Conservation (phyloP, 1,284 basidiomycete species). For the Cryptococcus hybrid region DNA sequence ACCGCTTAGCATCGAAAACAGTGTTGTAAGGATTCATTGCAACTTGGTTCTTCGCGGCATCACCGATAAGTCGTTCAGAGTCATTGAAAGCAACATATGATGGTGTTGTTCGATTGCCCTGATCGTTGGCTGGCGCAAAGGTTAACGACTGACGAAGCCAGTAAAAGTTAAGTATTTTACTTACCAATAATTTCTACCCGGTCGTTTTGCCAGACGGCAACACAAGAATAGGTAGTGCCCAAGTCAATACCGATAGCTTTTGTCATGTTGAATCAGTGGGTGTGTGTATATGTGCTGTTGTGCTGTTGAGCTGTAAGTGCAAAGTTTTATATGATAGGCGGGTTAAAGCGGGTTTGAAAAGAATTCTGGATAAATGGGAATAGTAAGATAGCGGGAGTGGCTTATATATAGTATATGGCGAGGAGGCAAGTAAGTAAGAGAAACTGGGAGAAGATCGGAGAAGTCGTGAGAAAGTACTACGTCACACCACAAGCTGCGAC, state of each 20-base stretch:
- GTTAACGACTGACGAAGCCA: slow-evolving; percentile 2
- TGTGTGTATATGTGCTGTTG: too few relatives aligned
- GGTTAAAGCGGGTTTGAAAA: too few relatives aligned
- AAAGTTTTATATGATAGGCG: too few relatives aligned
- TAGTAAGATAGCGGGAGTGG: too few relatives aligned
- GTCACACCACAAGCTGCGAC: too few relatives aligned
- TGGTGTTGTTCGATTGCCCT: slow-evolving; percentile 98
- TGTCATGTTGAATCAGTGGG: slow-evolving; percentile 26
- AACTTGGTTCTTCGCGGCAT: slow-evolving; percentile 97
- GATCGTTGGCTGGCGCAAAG: slow-evolving; percentile 53
- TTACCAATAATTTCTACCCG: slow-evolving; percentile 87
- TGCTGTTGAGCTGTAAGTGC: too few relatives aligned
- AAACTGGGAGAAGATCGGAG: too few relatives aligned
- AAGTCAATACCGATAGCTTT: slow-evolving; percentile 84
- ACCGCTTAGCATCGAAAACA: slow-evolving; percentile 94
- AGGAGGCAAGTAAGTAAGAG: too few relatives aligned
- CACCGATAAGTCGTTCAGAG: slow-evolving; percentile 97
- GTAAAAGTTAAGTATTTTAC: slow-evolving; percentile 2
- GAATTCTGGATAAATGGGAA: too few relatives aligned
- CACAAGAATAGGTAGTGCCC: slow-evolving; percentile 60
- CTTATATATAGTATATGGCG: too few relatives aligned
- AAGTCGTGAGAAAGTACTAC: too few relatives aligned
- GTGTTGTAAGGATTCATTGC: slow-evolving; percentile 97
- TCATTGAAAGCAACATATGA: slow-evolving; percentile 99
- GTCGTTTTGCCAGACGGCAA: slow-evolving; percentile 98